Percentiles rank a stretch among this genome's conserved stretches.
phyloP scores from a whole-genome alignment of 1,284 basidiomycete genomes.

The Apiotrichum gamsii region DNA sequence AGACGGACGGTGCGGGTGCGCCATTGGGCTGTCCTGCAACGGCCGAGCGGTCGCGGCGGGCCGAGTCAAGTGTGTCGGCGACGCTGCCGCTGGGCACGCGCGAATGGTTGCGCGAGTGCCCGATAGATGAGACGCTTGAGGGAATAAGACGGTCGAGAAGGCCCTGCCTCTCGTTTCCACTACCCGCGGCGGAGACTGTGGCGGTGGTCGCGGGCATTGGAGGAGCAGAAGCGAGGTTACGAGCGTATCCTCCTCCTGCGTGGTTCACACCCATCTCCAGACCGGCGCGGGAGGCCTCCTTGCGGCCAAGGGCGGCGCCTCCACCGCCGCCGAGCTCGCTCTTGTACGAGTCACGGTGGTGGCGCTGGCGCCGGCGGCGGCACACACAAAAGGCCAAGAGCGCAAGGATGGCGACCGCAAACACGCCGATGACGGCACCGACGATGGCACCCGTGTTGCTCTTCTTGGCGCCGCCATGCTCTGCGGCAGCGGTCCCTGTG shows the following conservation, averaged over 20 bases:
- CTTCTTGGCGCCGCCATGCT: not conserved
- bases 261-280: no score
- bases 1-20: not conserved
- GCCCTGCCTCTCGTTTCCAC: not conserved
- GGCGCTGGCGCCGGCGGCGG: constrained; percentile 5
- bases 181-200: no score
- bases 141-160: not conserved
- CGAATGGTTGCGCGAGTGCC: not conserved
- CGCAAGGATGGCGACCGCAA: constrained; percentile 1
- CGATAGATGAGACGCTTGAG: not conserved
- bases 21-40: not conserved
- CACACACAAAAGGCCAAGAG: constrained; percentile 1
- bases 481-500: not conserved
- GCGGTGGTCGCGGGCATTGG: no score
- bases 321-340: no score
- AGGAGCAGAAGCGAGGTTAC: no score
- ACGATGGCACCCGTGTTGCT: constrained; percentile 8
- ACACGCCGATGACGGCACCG: constrained; percentile 11
- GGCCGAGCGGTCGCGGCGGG: no score
- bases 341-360: not conserved
- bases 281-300: no score
- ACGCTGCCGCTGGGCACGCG: no score
- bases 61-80: no score
- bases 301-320: no score
- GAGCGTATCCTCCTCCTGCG: no score